Evolutionary conservation across 169 alveolate genomes (phyloP), one percentile per base, ranked within the genome.

Genomic region (Plasmodium relictum): DNA sequence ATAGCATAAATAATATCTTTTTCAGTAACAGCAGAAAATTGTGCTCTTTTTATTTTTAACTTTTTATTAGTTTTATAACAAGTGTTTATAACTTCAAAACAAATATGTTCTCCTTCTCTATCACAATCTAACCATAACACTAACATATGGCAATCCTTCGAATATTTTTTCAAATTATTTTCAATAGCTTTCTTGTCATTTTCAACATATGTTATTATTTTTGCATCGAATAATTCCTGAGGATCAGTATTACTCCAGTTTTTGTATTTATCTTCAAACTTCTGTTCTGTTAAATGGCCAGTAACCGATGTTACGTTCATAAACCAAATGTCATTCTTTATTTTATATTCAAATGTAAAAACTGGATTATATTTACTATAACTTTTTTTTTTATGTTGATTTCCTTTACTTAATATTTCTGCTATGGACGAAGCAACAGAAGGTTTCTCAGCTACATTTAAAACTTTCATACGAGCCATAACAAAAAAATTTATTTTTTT

Each of bases 41-140:
- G 98, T 9, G 99, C 99, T 88, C 99, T 95, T 74, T 92, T 95
- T 69, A 95, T 88, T 94, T 92, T 65, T 91, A 91, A 39, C 69
- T 92, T 22, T 89, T 68, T 62, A 71, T 58, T 74, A 73, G 88
- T 26, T 68, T 88, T 61, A 72, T 42, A 37, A 93, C 96, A 61
- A 92, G 91, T 93, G 74, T 92, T 93, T 56, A 96, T 94, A 0
- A 98, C 99, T 93, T 99, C 99, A 93, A 96, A 99, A 94, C 99
- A 98, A 37, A 99, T 99, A 88, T 98, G 99, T 92, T 99, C 99
- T 14, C 99, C 99, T 92, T 99, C 99, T 73, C 99, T 95, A 94
- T 99, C 99, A 88, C 99, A 98, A 93, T 99, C 99, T 22, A 99
- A 96, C 99, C 99, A 99, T 44, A 99, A 97, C 16, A 99, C 98